Percentiles rank a stretch among this genome's conserved stretches.
Conservation (phyloP, 495 filamentous ascomycete species). For the Talaromyces liani region DNA sequence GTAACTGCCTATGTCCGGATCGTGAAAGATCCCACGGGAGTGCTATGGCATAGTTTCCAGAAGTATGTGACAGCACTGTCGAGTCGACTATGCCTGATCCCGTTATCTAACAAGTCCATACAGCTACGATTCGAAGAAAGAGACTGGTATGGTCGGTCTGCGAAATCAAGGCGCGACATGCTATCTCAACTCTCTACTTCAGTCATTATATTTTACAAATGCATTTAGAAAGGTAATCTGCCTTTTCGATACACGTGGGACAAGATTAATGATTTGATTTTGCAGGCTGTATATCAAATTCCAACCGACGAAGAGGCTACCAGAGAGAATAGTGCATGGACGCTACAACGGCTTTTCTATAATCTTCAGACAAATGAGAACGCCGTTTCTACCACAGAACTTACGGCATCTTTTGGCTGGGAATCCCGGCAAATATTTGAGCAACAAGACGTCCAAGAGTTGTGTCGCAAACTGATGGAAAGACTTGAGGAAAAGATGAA, state of each 20-base stretch:
- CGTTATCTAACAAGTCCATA: slow-evolving; percentile 16
- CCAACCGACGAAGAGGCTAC: slow-evolving; percentile 80
- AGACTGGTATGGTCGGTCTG: slow-evolving; percentile 93
- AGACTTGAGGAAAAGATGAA: slow-evolving; percentile 96
- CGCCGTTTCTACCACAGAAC: slow-evolving; percentile 83
- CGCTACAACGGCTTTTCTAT: slow-evolving; percentile 89
- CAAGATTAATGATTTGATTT: slow-evolving; percentile 1
- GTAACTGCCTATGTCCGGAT: slow-evolving; percentile 90
- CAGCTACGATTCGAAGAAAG: slow-evolving; percentile 96
- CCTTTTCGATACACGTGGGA: neutral
- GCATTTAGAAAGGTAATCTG: slow-evolving; percentile 78
- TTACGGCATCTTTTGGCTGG: slow-evolving; percentile 96
- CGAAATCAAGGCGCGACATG: slow-evolving; percentile 98
- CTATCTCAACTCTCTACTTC: slow-evolving; percentile 94
- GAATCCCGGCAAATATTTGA: slow-evolving; percentile 97
- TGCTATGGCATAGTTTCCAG: slow-evolving; percentile 98
- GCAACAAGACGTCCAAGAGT: slow-evolving; percentile 97
- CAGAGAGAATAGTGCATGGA: slow-evolving; percentile 82
- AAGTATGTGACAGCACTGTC: slow-evolving; percentile 49
- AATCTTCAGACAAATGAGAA: slow-evolving; percentile 74
- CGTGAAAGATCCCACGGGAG: slow-evolving; percentile 94
- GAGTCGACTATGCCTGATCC: neutral
- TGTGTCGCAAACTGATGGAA: slow-evolving; percentile 95
- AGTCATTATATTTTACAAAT: slow-evolving; percentile 97
- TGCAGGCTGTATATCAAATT: slow-evolving; percentile 91